Base-by-base conservation (phyloP, 1,139 yeast species). In the Wickerhamomyces sp. region DNA sequence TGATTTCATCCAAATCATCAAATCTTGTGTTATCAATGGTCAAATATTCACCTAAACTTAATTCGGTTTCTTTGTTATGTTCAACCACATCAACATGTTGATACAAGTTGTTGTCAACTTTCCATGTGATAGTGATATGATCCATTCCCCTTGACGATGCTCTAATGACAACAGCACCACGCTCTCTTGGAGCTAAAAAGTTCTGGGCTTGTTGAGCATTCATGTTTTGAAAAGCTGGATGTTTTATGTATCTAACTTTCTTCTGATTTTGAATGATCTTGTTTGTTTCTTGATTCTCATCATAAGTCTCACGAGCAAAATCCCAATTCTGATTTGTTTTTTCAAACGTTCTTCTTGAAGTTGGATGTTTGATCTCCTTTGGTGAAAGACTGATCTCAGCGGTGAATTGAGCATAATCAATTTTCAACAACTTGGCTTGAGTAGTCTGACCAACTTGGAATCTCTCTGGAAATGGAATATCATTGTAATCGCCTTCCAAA, bases 71-170 rank as follows among this genome's bases (percentile, higher is more conserved):
- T 51, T 76, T 78, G 38, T 72, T 78, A 35, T 73, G 69, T 59
- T 91, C 98, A 45, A 80, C 71, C 32, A 91, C 84, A 49, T 88
- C 89, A 44, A 93, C 68, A 58, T 91, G 97, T 58, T 93, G 98
- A 63, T 83, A 93, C 45, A 91, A 66, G 55, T 81, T 84, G 52
- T 85, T 91, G 41, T 87, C 91, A 26, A 93, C 89, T 57, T 91
- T 91, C 97, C 98, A 91, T 0, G 99, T 91, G 26, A 89, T 83
- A 2, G 96, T 89, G 49, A 91, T 71, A 58, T 78, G 96, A 46
- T 86, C 84, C 28, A 76, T 71, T 23, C 98, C 98, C 43, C 81
- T 78, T 7, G 95, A 86, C 1, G 96, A 88, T 10, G 97, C 98
- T 49, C 99, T 76, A 39, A 91, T 86, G 22, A 93, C 95, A 62